Percentiles rank a stretch among this genome's conserved stretches.
These are phyloP conservation scores for Eucalyptus sp. DNA, from an alignment of 345 rosid genomes.

Conservation along the genomic window DNA sequence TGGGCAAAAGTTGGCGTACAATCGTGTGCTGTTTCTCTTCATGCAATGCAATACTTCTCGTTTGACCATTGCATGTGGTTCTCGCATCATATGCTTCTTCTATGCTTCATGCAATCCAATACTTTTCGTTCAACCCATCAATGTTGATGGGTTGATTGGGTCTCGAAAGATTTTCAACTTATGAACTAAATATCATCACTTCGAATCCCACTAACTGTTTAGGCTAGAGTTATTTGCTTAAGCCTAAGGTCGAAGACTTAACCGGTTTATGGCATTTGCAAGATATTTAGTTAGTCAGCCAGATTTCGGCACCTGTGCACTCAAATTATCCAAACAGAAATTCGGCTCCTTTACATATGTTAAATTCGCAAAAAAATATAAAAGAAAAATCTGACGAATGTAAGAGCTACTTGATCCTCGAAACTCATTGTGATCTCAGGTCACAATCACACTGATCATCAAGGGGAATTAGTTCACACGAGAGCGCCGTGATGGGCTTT, in stretches of 20 bases:
- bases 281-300: neutral
- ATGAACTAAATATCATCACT: neutral
- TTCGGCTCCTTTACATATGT: neutral
- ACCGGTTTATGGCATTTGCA: neutral
- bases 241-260: neutral
- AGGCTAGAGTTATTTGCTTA: neutral
- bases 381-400: neutral
- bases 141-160: neutral
- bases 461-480: neutral
- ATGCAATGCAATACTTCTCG: neutral
- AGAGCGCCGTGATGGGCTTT: neutral
- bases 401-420: neutral
- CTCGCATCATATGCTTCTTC: neutral
- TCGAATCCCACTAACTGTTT: neutral
- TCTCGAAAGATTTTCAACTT: neutral
- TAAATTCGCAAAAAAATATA: neutral
- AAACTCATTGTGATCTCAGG: neutral
- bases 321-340: neutral
- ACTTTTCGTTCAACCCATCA: neutral
- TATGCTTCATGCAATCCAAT: too few relatives aligned
- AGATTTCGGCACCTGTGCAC: rapidly evolving
- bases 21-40: neutral
- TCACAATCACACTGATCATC: neutral
- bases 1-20: neutral
- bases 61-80: neutral